Evolutionary conservation across 2,329 filamentous ascomycete genomes (phyloP).

Genomic region (Sporothrix pallida): DNA sequence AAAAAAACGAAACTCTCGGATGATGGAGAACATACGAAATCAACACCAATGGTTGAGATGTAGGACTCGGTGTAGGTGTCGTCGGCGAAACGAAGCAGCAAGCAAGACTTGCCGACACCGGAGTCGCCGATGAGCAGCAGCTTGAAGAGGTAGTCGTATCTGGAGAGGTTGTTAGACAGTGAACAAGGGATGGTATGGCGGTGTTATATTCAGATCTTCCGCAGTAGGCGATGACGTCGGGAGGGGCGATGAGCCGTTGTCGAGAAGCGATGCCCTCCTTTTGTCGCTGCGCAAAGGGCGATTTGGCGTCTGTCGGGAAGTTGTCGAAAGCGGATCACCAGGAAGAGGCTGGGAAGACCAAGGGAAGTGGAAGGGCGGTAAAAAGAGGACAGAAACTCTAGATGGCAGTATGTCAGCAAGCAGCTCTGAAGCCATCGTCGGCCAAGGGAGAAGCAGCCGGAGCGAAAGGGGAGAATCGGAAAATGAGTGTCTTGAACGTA

Average conservation of each 20-base stretch:
- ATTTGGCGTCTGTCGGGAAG: background rate
- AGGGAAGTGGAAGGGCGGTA: background rate
- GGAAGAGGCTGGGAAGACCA: background rate
- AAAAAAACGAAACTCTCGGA: background rate
- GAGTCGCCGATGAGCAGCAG: slow-evolving; percentile 99
- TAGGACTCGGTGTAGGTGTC: slow-evolving; percentile 99
- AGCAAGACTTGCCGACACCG: slow-evolving; percentile 99
- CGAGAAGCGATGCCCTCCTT: background rate
- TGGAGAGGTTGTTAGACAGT: slow-evolving; percentile 48
- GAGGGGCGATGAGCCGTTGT: background rate
- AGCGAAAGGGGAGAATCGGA: slow-evolving; percentile 33
- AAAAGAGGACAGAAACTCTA: slow-evolving; percentile 19
- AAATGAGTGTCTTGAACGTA: slow-evolving; percentile 50
- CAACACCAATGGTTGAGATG: slow-evolving; percentile 99
- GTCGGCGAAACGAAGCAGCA: slow-evolving; percentile 96
- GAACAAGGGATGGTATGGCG: too few species aligned
- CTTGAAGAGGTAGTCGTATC: slow-evolving; percentile 99
- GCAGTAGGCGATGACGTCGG: background rate
- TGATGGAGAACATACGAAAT: slow-evolving; percentile 75
- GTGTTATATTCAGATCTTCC: too few species aligned
- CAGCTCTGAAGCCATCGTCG: background rate
- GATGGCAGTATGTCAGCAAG: slow-evolving; percentile 27
- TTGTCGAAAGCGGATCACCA: background rate
- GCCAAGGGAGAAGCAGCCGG: background rate
- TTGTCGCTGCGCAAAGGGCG: background rate